Evolutionary conservation across 768 basidiomycete genomes (phyloP).

Genomic region (Chalciporus sphaerocephalus): DNA sequence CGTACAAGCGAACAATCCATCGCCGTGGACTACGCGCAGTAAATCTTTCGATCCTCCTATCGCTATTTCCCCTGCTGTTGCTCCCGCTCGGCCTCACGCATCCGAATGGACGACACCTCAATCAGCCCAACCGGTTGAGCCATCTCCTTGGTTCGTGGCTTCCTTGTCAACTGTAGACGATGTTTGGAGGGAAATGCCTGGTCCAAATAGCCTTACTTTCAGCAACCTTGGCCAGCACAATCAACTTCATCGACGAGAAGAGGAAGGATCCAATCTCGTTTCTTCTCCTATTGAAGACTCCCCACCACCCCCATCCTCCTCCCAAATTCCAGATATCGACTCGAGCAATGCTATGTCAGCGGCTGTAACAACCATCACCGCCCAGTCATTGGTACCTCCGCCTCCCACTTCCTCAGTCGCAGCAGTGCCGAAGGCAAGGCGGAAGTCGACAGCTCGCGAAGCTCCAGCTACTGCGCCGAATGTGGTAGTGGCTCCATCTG

Average conservation of each 20-base stretch:
- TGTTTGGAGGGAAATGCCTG: slow-evolving; percentile 42
- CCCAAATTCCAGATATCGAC: slow-evolving; percentile 14
- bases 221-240: slow-evolving; percentile 59
- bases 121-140: slow-evolving; percentile 30
- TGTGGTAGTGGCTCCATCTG: slow-evolving; percentile 4
- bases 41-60: slow-evolving; percentile 19
- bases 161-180: slow-evolving; percentile 45
- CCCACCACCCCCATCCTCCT: slow-evolving; percentile 12
- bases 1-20: slow-evolving; percentile 18
- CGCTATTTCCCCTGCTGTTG: slow-evolving; percentile 17
- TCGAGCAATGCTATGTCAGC: slow-evolving; percentile 7
- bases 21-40: slow-evolving; percentile 22
- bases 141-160: slow-evolving; percentile 54
- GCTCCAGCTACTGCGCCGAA: slow-evolving; percentile 22
- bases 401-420: slow-evolving; percentile 15
- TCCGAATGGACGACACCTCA: slow-evolving; percentile 38
- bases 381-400: slow-evolving; percentile 10
- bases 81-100: slow-evolving; percentile 21
- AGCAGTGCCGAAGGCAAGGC: slow-evolving; percentile 22
- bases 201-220: slow-evolving; percentile 50
- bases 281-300: slow-evolving; percentile 18
- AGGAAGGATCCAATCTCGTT: slow-evolving; percentile 14
- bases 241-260: slow-evolving; percentile 43
- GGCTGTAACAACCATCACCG: not conserved
- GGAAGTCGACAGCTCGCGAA: slow-evolving; percentile 27